phyloP scores from a whole-genome alignment of 2,329 filamentous ascomycete species.

The Monosporascus sp. region DNA sequence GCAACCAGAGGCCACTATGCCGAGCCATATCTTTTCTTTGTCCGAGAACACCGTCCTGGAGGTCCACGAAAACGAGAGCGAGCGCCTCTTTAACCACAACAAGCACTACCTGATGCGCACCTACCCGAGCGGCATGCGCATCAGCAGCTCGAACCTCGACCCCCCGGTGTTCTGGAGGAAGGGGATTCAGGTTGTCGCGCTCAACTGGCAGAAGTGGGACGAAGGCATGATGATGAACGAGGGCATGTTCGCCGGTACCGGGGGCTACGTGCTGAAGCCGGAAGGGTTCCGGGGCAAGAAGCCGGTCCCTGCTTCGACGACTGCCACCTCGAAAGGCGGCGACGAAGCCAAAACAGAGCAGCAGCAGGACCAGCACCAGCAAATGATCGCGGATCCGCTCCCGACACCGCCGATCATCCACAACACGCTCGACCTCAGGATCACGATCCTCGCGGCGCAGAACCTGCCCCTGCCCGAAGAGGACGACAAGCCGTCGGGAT shows the following conservation, averaged over 20 bases:
- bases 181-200: slow-evolving; percentile 82
- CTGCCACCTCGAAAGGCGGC: slow-evolving; percentile 3
- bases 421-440: slow-evolving; percentile 61
- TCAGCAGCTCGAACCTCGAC: slow-evolving; percentile 82
- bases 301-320: slow-evolving; percentile 9
- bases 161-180: slow-evolving; percentile 82
- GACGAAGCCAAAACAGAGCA: slow-evolving; percentile 25
- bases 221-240: slow-evolving; percentile 95
- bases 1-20: slow-evolving; percentile 64
- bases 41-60: slow-evolving; percentile 61
- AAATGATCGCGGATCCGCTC: slow-evolving; percentile 5
- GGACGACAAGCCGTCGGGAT: slow-evolving; percentile 47
- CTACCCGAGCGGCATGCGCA: slow-evolving; percentile 77
- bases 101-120: slow-evolving; percentile 77
- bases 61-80: slow-evolving; percentile 44
- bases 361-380: not conserved
- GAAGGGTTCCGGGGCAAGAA: slow-evolving; percentile 44
- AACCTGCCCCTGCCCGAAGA: slow-evolving; percentile 60
- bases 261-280: slow-evolving; percentile 86
- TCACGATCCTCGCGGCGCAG: slow-evolving; percentile 75
- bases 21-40: slow-evolving; percentile 64
- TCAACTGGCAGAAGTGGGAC: slow-evolving; percentile 92
- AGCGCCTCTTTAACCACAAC: slow-evolving; percentile 73
- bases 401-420: slow-evolving; percentile 35
- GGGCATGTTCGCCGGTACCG: slow-evolving; percentile 79